These are phyloP conservation scores for Mucor saturninus DNA, from an alignment of 371 early-diverging fungal species.

Conservation along the genomic window DNA sequence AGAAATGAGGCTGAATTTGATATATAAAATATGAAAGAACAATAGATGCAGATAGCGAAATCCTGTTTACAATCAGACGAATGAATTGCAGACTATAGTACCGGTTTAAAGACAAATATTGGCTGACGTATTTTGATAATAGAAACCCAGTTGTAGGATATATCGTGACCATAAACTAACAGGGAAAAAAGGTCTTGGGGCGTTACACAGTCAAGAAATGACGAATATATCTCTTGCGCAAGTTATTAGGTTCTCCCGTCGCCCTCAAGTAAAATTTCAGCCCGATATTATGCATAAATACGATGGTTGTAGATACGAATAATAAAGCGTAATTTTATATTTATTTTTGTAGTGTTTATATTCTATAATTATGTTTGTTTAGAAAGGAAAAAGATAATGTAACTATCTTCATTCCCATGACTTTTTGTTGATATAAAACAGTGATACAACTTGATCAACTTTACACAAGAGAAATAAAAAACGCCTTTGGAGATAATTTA, in stretches of 20 bases:
- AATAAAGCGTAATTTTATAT: background rate
- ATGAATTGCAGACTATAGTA: no score
- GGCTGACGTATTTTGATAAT: background rate
- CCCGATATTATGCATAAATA: background rate
- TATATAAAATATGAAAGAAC: no score
- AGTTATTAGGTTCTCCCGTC: background rate
- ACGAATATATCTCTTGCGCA: background rate
- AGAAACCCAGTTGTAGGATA: background rate
- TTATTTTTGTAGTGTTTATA: background rate
- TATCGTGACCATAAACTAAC: background rate
- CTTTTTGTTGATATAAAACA: background rate
- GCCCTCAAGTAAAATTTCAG: background rate
- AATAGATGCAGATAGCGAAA: no score
- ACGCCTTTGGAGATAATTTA: background rate
- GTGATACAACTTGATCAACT: background rate
- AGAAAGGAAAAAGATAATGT: conserved; percentile 1
- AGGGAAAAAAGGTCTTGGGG: conserved; percentile 4
- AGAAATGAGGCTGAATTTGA: no score
- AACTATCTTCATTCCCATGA: background rate
- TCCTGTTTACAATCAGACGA: no score
- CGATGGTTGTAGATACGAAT: background rate
- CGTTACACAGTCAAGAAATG: conserved; percentile 10
- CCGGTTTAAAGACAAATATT: no score
- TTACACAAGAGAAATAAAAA: background rate
- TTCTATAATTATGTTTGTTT: background rate